A percentile compares a stretch with the other conserved stretches of the same genome.
These are phyloP conservation scores for Lindgomyces ingoldianus DNA, from an alignment of 495 filamentous ascomycete genomes.

Conservation along the genomic window DNA sequence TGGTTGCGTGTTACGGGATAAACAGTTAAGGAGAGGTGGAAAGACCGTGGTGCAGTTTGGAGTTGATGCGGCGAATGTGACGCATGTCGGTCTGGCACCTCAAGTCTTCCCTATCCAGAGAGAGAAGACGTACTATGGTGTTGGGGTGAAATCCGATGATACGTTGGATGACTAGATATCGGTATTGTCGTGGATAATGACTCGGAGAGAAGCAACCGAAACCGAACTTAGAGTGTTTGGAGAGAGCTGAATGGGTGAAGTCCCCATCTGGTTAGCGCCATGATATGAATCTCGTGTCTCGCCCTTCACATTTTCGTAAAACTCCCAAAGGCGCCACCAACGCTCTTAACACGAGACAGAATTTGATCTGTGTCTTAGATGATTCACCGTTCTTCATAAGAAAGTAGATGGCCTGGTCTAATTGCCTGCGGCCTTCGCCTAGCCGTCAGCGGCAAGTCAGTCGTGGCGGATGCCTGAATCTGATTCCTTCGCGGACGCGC, in stretches of 20 bases:
- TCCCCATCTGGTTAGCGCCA: neutral
- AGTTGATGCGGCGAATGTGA: constrained; percentile 1
- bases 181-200: too few species aligned
- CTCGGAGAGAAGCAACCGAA: too few species aligned
- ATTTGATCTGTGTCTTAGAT: neutral
- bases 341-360: neutral
- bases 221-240: too few species aligned
- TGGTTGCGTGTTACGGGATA: neutral
- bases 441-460: neutral
- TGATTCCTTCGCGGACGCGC: neutral
- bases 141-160: too few species aligned
- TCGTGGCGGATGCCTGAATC: neutral
- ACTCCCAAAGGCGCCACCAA: neutral
- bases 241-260: neutral
- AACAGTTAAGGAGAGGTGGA: neutral
- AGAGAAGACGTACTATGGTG: neutral
- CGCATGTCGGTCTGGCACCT: neutral
- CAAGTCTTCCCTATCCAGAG: neutral
- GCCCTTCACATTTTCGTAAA: neutral
- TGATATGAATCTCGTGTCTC: neutral
- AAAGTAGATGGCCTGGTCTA: neutral
- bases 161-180: too few species aligned
- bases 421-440: neutral
- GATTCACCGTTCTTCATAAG: neutral
- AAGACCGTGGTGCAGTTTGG: neutral